Evolutionary conservation across 176 grass and related monocot species (phyloP).

Genomic region (Hyparrhenia diplandra): DNA sequence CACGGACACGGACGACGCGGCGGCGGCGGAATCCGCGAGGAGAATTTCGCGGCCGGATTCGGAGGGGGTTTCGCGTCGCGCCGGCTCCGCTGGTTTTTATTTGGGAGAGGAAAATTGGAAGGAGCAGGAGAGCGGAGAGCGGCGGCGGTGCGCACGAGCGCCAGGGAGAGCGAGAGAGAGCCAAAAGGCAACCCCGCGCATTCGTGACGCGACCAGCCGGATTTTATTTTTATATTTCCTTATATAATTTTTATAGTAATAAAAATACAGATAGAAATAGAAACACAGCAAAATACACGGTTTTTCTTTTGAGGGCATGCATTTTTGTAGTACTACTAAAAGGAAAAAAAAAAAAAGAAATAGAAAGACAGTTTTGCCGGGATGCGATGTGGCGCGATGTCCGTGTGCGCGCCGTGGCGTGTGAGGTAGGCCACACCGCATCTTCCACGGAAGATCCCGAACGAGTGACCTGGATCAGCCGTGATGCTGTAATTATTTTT

Average conservation of each 20-base stretch:
- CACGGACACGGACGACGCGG: not conserved
- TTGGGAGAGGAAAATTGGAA: not conserved
- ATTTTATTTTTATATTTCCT: not conserved
- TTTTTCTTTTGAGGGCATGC: not conserved
- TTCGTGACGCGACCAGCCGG: not conserved
- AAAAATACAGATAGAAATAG: no score
- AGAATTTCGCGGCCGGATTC: not conserved
- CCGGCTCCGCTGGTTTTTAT: not conserved
- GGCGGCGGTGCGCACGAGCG: not conserved
- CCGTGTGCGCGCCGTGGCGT: not conserved
- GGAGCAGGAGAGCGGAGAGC: not conserved
- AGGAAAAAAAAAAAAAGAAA: not conserved
- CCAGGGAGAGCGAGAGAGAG: not conserved
- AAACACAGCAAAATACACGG: not conserved
- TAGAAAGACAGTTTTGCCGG: not conserved
- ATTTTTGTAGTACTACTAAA: not conserved
- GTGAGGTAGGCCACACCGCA: not conserved
- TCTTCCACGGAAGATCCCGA: not conserved
- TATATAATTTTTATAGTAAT: no score
- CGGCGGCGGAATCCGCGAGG: not conserved
- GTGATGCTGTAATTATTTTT: not conserved
- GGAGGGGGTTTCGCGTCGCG: not conserved
- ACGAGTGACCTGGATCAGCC: not conserved
- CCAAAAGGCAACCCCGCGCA: not conserved
- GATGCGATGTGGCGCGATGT: not conserved